These are phyloP conservation scores for Viola odorata DNA, from an alignment of 345 rosid genomes.

Conservation along the genomic window DNA sequence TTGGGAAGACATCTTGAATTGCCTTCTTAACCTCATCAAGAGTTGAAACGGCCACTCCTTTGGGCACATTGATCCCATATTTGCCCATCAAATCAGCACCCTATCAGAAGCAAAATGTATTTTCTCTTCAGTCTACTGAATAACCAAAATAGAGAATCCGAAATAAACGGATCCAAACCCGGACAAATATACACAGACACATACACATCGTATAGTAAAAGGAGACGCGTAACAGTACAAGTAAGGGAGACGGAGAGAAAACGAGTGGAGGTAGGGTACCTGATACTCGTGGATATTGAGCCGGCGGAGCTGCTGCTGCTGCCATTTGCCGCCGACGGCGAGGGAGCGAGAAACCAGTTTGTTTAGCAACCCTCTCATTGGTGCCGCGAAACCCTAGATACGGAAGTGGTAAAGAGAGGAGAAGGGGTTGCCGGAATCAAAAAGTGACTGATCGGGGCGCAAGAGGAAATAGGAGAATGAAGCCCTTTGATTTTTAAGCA, in stretches of 20 bases:
- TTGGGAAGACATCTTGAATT: constrained; percentile 54
- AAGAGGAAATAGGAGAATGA: background rate
- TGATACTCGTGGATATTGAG: constrained; percentile 97
- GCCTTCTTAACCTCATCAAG: constrained; percentile 57
- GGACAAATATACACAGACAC: too few relatives aligned
- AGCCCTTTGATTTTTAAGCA: background rate
- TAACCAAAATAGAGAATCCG: background rate
- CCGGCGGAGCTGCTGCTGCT: constrained; percentile 94
- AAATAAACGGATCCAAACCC: background rate
- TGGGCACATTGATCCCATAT: constrained; percentile 88
- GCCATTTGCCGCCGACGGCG: constrained; percentile 76
- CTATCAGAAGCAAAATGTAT: constrained; percentile 21
- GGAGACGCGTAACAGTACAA: background rate
- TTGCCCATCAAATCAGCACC: constrained; percentile 95
- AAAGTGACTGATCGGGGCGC: constrained; percentile 5
- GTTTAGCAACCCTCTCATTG: constrained; percentile 70
- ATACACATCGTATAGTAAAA: background rate
- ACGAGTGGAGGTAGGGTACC: constrained; percentile 35
- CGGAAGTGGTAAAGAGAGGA: background rate
- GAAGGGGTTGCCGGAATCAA: constrained; percentile 13
- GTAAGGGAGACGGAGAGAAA: background rate
- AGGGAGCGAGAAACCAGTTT: constrained; percentile 71
- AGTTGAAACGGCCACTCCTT: constrained; percentile 77
- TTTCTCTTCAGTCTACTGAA: too few relatives aligned
- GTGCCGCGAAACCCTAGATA: background rate